Evolutionary conservation across 2,329 filamentous ascomycete species (phyloP).

Genomic region (Exophiala spinifera): DNA sequence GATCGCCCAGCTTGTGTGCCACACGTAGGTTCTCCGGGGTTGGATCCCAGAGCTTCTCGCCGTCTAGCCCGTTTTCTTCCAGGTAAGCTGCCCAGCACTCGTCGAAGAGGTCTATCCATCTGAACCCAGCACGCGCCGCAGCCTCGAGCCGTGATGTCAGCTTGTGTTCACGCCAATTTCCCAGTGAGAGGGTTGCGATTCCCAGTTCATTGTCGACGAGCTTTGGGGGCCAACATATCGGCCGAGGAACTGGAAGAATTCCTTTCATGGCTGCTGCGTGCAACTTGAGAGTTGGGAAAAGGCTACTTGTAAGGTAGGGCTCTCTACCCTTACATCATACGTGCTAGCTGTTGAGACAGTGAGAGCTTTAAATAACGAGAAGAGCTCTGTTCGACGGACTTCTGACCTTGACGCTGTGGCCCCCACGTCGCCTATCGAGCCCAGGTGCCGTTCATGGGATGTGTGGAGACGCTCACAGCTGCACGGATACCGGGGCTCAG

Average conservation of each 20-base stretch:
- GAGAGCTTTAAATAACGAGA: too few species aligned
- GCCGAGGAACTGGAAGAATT: constrained; percentile 1
- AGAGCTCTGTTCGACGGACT: too few species aligned
- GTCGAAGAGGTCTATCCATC: constrained; percentile 37
- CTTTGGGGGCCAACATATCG: constrained; percentile 21
- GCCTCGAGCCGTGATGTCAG: constrained; percentile 32
- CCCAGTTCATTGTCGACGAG: constrained; percentile 29
- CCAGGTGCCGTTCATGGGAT: too few species aligned
- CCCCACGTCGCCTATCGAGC: too few species aligned
- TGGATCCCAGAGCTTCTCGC: constrained; percentile 32
- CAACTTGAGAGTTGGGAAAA: too few species aligned
- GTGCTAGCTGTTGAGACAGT: too few species aligned
- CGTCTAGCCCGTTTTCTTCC: constrained; percentile 30
- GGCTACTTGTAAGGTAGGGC: too few species aligned
- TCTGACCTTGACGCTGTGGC: too few species aligned
- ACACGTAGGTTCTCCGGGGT: constrained; percentile 31
- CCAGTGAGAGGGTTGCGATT: constrained; percentile 36
- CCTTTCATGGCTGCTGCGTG: too few species aligned
- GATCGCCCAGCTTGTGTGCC: constrained; percentile 31
- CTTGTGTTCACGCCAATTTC: constrained; percentile 32
- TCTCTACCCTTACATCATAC: too few species aligned
- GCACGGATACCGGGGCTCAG: too few species aligned
- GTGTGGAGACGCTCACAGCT: too few species aligned
- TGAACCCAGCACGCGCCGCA: constrained; percentile 34
- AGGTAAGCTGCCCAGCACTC: constrained; percentile 37